Evolutionary conservation across 2,329 filamentous ascomycete species (phyloP).

Genomic region (Fusarium brachygibbosum): DNA sequence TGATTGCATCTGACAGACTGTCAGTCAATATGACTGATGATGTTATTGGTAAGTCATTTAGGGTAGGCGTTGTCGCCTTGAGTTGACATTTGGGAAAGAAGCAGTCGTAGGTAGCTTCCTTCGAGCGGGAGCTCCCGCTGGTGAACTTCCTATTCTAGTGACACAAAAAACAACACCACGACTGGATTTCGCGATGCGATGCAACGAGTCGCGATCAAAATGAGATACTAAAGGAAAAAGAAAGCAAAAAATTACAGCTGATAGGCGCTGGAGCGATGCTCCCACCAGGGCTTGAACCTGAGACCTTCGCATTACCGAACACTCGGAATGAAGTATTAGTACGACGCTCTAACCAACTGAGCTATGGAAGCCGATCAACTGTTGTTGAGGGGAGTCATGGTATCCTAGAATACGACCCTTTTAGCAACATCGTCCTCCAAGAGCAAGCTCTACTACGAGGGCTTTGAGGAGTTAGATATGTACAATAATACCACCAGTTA

Average conservation of each 20-base stretch:
- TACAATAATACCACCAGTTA: background rate
- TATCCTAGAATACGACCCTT: rapidly evolving
- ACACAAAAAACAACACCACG: too few species aligned
- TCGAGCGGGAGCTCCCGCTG: too few species aligned
- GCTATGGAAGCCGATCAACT: conserved; percentile 49
- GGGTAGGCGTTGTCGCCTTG: too few species aligned
- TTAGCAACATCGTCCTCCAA: rapidly evolving
- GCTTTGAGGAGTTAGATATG: background rate
- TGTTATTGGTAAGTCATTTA: too few species aligned
- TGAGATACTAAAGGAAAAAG: background rate
- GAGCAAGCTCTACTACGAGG: background rate
- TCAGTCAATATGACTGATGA: too few species aligned
- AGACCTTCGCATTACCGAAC: conserved; percentile 48
- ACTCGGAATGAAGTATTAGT: conserved; percentile 47
- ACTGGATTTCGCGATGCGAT: too few species aligned
- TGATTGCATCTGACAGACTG: too few species aligned
- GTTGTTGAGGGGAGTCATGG: background rate
- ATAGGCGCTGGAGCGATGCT: conserved; percentile 44
- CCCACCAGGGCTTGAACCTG: conserved; percentile 51
- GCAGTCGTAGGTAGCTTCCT: too few species aligned
- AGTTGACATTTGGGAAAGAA: too few species aligned
- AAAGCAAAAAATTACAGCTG: conserved; percentile 23
- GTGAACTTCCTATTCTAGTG: too few species aligned
- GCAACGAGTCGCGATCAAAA: background rate
- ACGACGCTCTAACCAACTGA: conserved; percentile 51